phyloP scores from a whole-genome alignment of 1,284 basidiomycete species.

The Salmacisia buchloeana region DNA sequence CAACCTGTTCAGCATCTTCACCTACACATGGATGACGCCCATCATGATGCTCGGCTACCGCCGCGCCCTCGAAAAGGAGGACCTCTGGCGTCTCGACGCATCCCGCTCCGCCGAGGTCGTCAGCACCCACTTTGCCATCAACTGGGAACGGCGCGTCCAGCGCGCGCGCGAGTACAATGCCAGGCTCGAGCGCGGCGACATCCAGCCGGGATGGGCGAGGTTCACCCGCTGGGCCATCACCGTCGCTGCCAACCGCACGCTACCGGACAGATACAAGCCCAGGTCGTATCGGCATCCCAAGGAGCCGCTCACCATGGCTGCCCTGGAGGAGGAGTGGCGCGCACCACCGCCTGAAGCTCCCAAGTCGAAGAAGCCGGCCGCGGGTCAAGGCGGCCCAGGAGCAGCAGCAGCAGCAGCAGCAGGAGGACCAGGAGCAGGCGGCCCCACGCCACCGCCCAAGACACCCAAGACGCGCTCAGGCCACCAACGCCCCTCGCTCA shows the following conservation, averaged over 20 bases:
- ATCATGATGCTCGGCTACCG: conserved; percentile 65
- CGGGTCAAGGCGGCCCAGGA: background rate
- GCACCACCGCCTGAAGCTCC: conserved; percentile 19
- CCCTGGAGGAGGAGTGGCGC: conserved; percentile 36
- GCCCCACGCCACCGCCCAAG: background rate
- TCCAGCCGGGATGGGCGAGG: conserved; percentile 58
- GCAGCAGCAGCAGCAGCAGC: background rate
- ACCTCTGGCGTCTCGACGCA: conserved; percentile 73
- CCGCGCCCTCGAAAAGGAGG: conserved; percentile 71
- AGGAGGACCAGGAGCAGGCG: background rate
- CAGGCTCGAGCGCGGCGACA: conserved; percentile 62
- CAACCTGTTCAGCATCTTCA: conserved; percentile 57
- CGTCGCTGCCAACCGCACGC: background rate
- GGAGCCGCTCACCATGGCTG: conserved; percentile 14
- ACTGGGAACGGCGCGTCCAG: conserved; percentile 62
- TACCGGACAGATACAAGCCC: conserved; percentile 1
- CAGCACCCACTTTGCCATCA: conserved; percentile 60
- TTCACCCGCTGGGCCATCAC: conserved; percentile 62
- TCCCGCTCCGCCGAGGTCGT: conserved; percentile 57
- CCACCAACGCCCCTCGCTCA: conserved; percentile 60
- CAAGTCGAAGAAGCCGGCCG: background rate
- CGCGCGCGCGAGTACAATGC: conserved; percentile 67
- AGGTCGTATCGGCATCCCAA: background rate
- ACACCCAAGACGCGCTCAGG: conserved; percentile 22
- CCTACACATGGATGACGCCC: conserved; percentile 69